Conservation (phyloP, 192 early-diverging fungal genomes). For the Physocladia obscura region DNA sequence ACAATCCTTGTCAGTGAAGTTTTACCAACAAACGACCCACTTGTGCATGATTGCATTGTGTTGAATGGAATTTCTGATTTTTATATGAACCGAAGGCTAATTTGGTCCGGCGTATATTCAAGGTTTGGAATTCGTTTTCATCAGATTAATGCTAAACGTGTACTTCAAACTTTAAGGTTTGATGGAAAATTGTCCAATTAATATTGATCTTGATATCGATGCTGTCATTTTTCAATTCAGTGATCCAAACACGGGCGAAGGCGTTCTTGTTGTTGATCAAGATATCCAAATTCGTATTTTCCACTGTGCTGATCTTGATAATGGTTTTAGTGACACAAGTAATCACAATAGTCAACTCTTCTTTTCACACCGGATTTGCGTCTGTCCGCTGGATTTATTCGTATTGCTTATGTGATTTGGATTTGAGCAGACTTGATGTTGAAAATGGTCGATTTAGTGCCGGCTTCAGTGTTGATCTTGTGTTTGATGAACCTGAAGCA, state of each 20-base stretch:
- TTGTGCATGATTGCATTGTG: conserved; percentile 43
- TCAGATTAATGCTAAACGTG: no score
- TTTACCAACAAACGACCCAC: conserved; percentile 44
- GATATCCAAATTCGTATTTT: conserved; percentile 53
- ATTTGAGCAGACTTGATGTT: conserved; percentile 39
- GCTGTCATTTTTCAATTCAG: conserved; percentile 3
- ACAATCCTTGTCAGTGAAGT: conserved; percentile 44
- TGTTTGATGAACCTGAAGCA: conserved; percentile 35
- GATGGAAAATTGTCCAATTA: not conserved
- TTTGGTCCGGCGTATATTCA: conserved; percentile 25
- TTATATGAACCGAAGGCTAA: conserved; percentile 49
- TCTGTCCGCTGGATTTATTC: conserved; percentile 54
- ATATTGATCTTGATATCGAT: conserved; percentile 3
- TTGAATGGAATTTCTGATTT: conserved; percentile 47
- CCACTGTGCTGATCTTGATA: conserved; percentile 35
- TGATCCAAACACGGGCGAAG: conserved; percentile 13
- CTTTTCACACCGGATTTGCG: conserved; percentile 62
- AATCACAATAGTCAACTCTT: conserved; percentile 51
- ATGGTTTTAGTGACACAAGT: conserved; percentile 32
- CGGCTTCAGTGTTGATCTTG: conserved; percentile 49
- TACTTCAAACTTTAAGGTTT: no score
- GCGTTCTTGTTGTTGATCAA: conserved; percentile 25
- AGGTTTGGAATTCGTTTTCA: not conserved
- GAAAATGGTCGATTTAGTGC: conserved; percentile 38
- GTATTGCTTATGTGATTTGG: conserved; percentile 51